Conservation (phyloP, 2,329 filamentous ascomycete species). For the Neoascochyta sp. region DNA sequence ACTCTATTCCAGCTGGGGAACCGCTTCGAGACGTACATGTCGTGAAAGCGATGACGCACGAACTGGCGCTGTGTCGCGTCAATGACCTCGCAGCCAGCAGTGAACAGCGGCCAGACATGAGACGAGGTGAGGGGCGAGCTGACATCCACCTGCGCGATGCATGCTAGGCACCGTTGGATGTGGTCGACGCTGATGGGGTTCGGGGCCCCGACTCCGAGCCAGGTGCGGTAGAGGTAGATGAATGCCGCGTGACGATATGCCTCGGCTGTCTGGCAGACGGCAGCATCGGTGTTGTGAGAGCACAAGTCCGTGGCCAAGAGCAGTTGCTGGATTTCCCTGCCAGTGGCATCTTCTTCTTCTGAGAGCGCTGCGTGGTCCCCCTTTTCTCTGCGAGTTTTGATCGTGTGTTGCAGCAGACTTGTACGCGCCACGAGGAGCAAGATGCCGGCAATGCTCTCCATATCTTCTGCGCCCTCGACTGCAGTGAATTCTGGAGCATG, state of each 20-base stretch:
- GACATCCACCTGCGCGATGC: conserved; percentile 15
- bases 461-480: conserved; percentile 20
- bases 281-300: conserved; percentile 3
- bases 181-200: conserved; percentile 29
- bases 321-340: conserved; percentile 16
- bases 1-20: conserved; percentile 26
- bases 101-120: conserved; percentile 34
- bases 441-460: conserved; percentile 24
- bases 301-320: conserved; percentile 17
- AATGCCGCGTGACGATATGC: conserved; percentile 33
- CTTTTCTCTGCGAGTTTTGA: conserved; percentile 12
- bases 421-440: conserved; percentile 26
- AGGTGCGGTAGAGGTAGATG: conserved; percentile 34
- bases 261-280: conserved; percentile 23
- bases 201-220: conserved; percentile 29
- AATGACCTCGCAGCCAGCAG: conserved; percentile 29
- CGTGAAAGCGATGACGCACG: conserved; percentile 22
- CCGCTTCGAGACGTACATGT: conserved; percentile 20
- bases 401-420: conserved; percentile 21
- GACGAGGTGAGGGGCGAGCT: conserved; percentile 23
- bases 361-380: conserved; percentile 8
- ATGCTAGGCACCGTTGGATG: conserved; percentile 20
- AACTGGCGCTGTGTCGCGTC: conserved; percentile 19
- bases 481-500: conserved; percentile 19
- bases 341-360: conserved; percentile 16